phyloP scores from a whole-genome alignment of 306 rosid species.

The Astragalus glycyphyllos region DNA sequence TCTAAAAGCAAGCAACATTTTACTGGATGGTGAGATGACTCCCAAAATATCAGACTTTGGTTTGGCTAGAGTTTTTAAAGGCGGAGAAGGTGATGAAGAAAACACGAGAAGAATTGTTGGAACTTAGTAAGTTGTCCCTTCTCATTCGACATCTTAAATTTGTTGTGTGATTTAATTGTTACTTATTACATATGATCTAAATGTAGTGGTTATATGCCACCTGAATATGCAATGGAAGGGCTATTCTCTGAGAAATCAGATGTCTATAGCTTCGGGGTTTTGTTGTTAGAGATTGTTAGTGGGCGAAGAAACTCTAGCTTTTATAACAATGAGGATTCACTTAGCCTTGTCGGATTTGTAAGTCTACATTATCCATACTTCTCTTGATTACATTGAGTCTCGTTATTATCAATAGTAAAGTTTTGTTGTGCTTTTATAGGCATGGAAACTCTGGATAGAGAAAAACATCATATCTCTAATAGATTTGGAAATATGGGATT shows the following conservation, averaged over 20 bases:
- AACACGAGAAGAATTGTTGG: conserved; percentile 49
- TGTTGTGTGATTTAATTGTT: background rate
- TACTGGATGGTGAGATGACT: conserved; percentile 39
- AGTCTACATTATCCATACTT: background rate
- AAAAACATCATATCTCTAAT: conserved; percentile 32
- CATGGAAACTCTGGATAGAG: conserved; percentile 50
- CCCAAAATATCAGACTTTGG: conserved; percentile 51
- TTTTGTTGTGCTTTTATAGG: conserved; percentile 24
- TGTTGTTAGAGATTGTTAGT: conserved; percentile 44
- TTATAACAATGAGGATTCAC: conserved; percentile 31
- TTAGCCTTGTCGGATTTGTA: conserved; percentile 46
- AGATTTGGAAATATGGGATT: conserved; percentile 44
- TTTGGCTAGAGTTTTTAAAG: conserved; percentile 44
- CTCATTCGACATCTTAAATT: background rate
- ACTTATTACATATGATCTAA: background rate
- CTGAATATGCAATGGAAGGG: conserved; percentile 54
- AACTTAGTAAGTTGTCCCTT: conserved; percentile 34
- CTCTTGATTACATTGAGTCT: background rate
- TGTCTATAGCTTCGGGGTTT: conserved; percentile 50
- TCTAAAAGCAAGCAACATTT: conserved; percentile 31
- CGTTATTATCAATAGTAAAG: background rate
- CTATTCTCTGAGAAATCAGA: conserved; percentile 49
- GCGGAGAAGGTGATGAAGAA: conserved; percentile 36
- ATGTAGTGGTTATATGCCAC: conserved; percentile 50
- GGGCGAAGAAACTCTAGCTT: conserved; percentile 49